Evolutionary conservation across 1,284 basidiomycete genomes (phyloP).

Genomic region (Mycena citricolor): DNA sequence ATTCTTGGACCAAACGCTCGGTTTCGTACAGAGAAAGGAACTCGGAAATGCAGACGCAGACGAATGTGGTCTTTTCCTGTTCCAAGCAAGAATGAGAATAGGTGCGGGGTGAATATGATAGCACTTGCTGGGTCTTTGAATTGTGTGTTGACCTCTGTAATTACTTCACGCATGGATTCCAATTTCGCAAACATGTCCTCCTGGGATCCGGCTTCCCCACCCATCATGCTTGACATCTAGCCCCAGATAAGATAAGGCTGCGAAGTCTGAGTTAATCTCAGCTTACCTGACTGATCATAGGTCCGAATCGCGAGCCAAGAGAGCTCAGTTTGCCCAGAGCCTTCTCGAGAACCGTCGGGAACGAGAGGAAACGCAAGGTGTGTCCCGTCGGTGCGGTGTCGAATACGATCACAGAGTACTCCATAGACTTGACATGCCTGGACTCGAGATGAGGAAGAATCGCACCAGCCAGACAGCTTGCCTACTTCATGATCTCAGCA

Average conservation of each 20-base stretch:
- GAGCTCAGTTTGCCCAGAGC: slow-evolving; percentile 93
- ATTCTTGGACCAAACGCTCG: slow-evolving; percentile 94
- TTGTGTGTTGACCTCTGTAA: slow-evolving; percentile 98
- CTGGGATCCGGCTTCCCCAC: slow-evolving; percentile 80
- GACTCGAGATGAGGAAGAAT: slow-evolving; percentile 6
- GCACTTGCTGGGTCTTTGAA: slow-evolving; percentile 93
- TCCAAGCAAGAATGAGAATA: slow-evolving; percentile 1
- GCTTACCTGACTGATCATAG: slow-evolving; percentile 89
- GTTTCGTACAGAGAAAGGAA: slow-evolving; percentile 99
- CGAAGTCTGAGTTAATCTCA: neutral
- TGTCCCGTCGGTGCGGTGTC: slow-evolving; percentile 99
- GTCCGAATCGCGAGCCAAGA: slow-evolving; percentile 90
- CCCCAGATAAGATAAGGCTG: neutral
- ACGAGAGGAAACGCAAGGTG: slow-evolving; percentile 96
- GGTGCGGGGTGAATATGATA: neutral
- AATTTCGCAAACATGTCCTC: slow-evolving; percentile 99
- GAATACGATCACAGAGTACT: slow-evolving; percentile 99
- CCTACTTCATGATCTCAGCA: slow-evolving; percentile 99
- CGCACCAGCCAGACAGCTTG: slow-evolving; percentile 14
- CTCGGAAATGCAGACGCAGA: slow-evolving; percentile 98
- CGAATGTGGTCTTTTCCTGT: slow-evolving; percentile 96
- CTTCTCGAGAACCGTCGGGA: slow-evolving; percentile 97
- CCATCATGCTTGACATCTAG: slow-evolving; percentile 94
- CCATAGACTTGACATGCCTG: slow-evolving; percentile 99
- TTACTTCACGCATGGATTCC: slow-evolving; percentile 94